Percentiles rank a stretch among this genome's conserved stretches.
phyloP scores from a whole-genome alignment of 331 rosid genomes.

The Rosa hybrid region DNA sequence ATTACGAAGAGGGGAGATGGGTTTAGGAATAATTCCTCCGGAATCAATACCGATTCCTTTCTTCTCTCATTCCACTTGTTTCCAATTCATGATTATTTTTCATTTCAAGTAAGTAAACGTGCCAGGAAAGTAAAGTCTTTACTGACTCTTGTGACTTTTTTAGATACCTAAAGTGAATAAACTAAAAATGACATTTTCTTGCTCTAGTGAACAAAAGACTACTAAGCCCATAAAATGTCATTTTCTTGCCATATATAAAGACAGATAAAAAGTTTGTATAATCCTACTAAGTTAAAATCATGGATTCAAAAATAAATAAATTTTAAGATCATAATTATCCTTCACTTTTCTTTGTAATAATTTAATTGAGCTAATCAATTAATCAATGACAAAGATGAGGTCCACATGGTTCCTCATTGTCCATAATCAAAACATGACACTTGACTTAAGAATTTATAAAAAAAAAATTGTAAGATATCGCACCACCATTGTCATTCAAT shows the following conservation, averaged over 20 bases:
- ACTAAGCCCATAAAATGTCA: not conserved
- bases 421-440: not conserved
- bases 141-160: slow-evolving; percentile 17
- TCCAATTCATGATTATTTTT: too few relatives aligned
- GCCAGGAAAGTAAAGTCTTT: slow-evolving; percentile 4
- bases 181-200: not conserved
- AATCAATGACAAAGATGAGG: not conserved
- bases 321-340: too few relatives aligned
- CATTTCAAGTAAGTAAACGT: too few relatives aligned
- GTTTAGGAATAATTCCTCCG: too few relatives aligned
- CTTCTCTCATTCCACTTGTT: too few relatives aligned
- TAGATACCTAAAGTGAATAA: not conserved
- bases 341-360: too few relatives aligned
- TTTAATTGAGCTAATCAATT: not conserved
- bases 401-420: not conserved
- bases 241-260: too few relatives aligned
- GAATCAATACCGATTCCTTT: too few relatives aligned
- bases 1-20: too few relatives aligned
- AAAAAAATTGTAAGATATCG: not conserved
- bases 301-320: too few relatives aligned
- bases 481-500: not conserved
- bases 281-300: too few relatives aligned
- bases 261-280: too few relatives aligned
- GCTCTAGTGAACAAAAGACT: not conserved
- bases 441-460: not conserved